Base-by-base conservation (phyloP, 345 rosid species). In the Rhodamnia argentea region DNA sequence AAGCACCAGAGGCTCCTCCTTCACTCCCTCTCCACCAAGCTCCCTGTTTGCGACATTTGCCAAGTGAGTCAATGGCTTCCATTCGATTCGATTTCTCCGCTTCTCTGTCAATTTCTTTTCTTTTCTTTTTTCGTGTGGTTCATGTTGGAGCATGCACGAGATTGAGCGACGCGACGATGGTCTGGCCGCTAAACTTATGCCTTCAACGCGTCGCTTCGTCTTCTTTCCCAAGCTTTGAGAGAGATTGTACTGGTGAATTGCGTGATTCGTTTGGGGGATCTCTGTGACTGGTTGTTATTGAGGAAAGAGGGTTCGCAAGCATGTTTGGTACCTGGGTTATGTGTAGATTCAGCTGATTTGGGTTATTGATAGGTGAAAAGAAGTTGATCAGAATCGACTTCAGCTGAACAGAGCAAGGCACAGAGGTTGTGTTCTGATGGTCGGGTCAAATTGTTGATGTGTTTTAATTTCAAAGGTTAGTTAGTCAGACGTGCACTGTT, bases 1-100 rank as follows among this genome's bases (percentile, higher is more conserved):
- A 97, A 97, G 90, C 99, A 97, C 85, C 99, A 97, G 91, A 91
- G 99, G 87, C 98, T 97, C 82, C 98, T 93, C 83, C 99, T 96
- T 4, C 88, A 87, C 57, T 75, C 60, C 50, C 85, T 95, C 82
- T 92, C 99, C 64, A 89, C 88, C 89, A 94, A 93, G 90, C 93
- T 95, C 78, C 99, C 99, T 89, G 93, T 91, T 55, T 97, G 99
- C 85, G 99, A 97, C 76, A 97, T 97, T 24, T 97, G 99, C 86
- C 98, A 90, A 88, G 99, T 97, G 90, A 84, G 82, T 51, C 54
- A 0, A 15, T 53, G 29, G 60, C 23, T 9, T 70, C 78, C 40
- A 29, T 53, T 22, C 78, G 57, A 29, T 53, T 12, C 26, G 4
- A 29, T 82, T 32, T 82, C 83, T 52, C 60, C 1, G 57, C 29